These are phyloP conservation scores for Pseudogymnoascus sp. DNA, from an alignment of 2,329 filamentous ascomycete species.

Conservation along the genomic window DNA sequence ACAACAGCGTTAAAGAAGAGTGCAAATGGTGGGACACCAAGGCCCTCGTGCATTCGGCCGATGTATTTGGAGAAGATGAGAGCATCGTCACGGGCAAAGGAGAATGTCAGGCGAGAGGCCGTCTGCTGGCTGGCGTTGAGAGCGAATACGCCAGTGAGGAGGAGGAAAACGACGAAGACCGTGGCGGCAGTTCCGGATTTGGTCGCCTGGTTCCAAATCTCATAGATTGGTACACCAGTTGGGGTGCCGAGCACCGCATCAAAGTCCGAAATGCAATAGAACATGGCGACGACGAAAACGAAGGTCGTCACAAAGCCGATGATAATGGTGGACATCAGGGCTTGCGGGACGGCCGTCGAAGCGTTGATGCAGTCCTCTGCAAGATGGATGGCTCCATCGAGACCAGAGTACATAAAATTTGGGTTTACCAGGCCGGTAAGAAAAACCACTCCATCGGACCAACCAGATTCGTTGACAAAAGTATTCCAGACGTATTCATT, in stretches of 20 bases:
- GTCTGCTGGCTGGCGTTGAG: background rate
- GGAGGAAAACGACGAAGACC: background rate
- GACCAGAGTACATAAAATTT: constrained; percentile 33
- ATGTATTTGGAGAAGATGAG: constrained; percentile 53
- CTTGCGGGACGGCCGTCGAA: constrained; percentile 5
- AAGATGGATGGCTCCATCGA: constrained; percentile 37
- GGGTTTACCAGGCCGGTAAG: constrained; percentile 39
- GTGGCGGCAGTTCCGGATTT: background rate
- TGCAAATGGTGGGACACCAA: constrained; percentile 59
- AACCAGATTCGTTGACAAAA: constrained; percentile 36
- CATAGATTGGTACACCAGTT: constrained; percentile 29
- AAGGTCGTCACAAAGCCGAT: constrained; percentile 36
- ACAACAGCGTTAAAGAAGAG: constrained; percentile 50
- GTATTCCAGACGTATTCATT: constrained; percentile 8
- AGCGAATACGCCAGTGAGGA: background rate
- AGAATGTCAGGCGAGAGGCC: background rate
- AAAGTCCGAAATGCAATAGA: constrained; percentile 37
- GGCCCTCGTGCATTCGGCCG: constrained; percentile 48
- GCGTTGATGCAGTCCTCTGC: constrained; percentile 31
- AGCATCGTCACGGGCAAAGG: constrained; percentile 56
- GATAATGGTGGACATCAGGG: constrained; percentile 26
- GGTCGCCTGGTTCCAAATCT: constrained; percentile 1
- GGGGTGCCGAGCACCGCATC: constrained; percentile 27
- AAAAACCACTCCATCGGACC: constrained; percentile 37
- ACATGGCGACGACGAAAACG: constrained; percentile 34